Conservation (phyloP, 2,329 filamentous ascomycete genomes). For the Fusarium piperis region DNA sequence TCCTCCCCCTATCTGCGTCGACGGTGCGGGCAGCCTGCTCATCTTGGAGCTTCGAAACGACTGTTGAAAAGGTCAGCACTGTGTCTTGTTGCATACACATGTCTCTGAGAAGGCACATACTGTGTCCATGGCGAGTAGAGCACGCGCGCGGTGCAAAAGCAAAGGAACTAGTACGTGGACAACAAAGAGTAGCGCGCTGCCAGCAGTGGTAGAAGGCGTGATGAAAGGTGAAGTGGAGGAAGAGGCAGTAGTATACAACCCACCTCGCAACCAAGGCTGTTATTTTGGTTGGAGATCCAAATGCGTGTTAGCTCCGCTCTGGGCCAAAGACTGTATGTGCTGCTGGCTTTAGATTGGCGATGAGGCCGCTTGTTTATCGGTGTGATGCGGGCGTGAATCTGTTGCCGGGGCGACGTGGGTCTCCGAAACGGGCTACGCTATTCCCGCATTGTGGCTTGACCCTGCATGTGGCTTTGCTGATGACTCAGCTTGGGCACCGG, state of each 20-base stretch:
- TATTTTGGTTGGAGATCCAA: slow-evolving; percentile 38
- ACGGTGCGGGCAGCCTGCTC: slow-evolving; percentile 47
- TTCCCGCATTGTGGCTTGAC: slow-evolving; percentile 1
- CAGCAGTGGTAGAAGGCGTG: slow-evolving; percentile 40
- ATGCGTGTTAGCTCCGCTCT: slow-evolving; percentile 35
- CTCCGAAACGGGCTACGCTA: not conserved
- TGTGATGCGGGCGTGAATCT: not conserved
- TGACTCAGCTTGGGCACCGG: slow-evolving; percentile 12
- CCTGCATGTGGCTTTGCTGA: slow-evolving; percentile 3
- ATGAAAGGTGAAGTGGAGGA: slow-evolving; percentile 20
- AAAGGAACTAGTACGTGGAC: slow-evolving; percentile 43
- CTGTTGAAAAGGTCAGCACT: slow-evolving; percentile 28
- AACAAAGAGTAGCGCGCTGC: slow-evolving; percentile 51
- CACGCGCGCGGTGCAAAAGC: slow-evolving; percentile 35
- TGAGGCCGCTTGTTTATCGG: slow-evolving; percentile 40
- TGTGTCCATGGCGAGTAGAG: slow-evolving; percentile 46
- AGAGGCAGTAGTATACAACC: slow-evolving; percentile 15
- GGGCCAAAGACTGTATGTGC: not conserved
- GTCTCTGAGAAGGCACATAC: slow-evolving; percentile 29
- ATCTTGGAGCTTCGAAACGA: slow-evolving; percentile 44
- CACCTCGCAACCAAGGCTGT: slow-evolving; percentile 34
- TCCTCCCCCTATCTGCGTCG: slow-evolving; percentile 43
- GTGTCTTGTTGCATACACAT: not conserved
- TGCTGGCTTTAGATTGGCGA: slow-evolving; percentile 36
- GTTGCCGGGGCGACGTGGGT: slow-evolving; percentile 33